Evolutionary conservation across 352 stramenopile genomes (phyloP).

Genomic region (Pythium sp.): DNA sequence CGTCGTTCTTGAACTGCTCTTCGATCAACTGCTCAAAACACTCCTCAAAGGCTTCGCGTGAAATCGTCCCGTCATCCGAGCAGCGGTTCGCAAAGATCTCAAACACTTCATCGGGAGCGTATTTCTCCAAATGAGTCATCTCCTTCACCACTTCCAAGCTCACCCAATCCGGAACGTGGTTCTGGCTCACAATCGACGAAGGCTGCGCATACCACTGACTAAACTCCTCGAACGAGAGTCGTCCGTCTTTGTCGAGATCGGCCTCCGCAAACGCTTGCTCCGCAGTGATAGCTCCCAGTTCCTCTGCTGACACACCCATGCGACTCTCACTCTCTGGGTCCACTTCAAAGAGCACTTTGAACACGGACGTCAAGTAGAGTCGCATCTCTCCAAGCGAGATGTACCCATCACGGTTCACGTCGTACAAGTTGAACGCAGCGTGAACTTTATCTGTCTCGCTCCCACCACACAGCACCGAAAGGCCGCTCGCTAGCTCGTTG

Average conservation of each 20-base stretch:
- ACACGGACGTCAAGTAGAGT: conserved; percentile 80
- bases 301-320: conserved; percentile 68
- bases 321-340: conserved; percentile 55
- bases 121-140: conserved; percentile 84
- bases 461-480: conserved; percentile 78
- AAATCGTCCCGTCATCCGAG: conserved; percentile 73
- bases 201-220: conserved; percentile 73
- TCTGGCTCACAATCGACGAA: conserved; percentile 25
- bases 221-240: conserved; percentile 84
- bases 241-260: conserved; percentile 71
- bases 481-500: conserved; percentile 70
- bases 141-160: conserved; percentile 77
- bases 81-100: conserved; percentile 85
- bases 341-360: conserved; percentile 86
- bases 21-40: conserved; percentile 85
- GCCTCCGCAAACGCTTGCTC: conserved; percentile 82
- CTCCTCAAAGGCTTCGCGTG: conserved; percentile 76
- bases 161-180: conserved; percentile 54
- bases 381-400: conserved; percentile 86
- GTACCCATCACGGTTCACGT: conserved; percentile 84
- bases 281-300: conserved; percentile 70
- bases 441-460: conserved; percentile 69
- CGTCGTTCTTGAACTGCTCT: conserved; percentile 71
- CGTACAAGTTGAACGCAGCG: conserved; percentile 85
- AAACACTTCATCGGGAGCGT: conserved; percentile 80